Evolutionary conservation across 371 early-diverging fungal genomes (phyloP), one percentile per base, ranked within the genome.

Genomic region (Gilbertella persicaria): DNA sequence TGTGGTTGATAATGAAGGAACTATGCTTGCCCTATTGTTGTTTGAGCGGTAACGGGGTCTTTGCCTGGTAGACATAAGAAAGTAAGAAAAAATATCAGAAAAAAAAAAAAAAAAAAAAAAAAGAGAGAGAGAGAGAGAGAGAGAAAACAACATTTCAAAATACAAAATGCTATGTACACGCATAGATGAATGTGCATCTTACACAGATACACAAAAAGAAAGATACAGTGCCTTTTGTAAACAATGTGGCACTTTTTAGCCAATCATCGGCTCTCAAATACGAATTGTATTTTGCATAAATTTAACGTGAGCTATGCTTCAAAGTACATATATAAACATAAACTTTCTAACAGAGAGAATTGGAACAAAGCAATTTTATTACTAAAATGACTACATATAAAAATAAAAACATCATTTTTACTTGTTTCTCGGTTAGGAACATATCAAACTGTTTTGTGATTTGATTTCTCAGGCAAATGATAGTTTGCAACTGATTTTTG

Each of bases 11-110:
- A 54, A 48, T 8, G 44, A 38, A 5, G 60, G 54, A 33, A 54
- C 26, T 2, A 45, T 61, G 13, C 40, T 50, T 25, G 55, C 50
- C 45, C 55, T 42, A 28, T 42, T 55, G 19, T 35, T 35, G 24
- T 47, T 52, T 14, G 51, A 37, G 36, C 47, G 52, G 21, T 44
- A 42, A 24, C 48, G 47, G 7, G 40, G 26, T 47, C 37, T 50
- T 26, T 61, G 61, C 40, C 51, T 51, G 26, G 47, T 52, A n/a
- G 62, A 62, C 62, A 62, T 62, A 14, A 21, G 29, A 44, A 13
- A 35, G 30, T 26, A n/a, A 44, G 28, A 29, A n/a, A 38, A 39
- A 41, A 36, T 33, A 25, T 10, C 4, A 29, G 37, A 38, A 45
- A 24, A 45, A 39, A 39, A 16, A 24, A 13, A 37, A 24, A 6